Percentiles rank a stretch among this genome's conserved stretches.
Conservation (phyloP, 169 alveolate species). For the Cryptosporidium xiaoi region DNA sequence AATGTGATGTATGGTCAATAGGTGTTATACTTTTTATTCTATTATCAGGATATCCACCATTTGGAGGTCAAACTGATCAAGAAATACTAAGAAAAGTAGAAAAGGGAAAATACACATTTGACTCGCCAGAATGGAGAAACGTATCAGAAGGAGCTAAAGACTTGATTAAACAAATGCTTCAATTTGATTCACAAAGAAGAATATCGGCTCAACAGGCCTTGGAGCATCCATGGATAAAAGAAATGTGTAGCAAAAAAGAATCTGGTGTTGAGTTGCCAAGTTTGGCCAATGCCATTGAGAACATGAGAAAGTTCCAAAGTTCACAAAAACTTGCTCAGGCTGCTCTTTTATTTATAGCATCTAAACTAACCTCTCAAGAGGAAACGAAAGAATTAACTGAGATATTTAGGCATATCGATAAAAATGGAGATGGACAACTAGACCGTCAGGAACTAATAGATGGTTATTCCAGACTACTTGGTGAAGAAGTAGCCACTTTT, state of each 20-base stretch:
- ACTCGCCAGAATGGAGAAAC: slow-evolving; percentile 86
- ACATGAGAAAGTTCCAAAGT: slow-evolving; percentile 86
- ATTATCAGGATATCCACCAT: slow-evolving; percentile 89
- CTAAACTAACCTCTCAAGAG: slow-evolving; percentile 87
- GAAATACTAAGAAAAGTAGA: slow-evolving; percentile 89
- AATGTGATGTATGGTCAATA: slow-evolving; percentile 92
- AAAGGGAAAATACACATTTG: slow-evolving; percentile 85
- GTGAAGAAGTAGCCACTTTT: slow-evolving; percentile 72
- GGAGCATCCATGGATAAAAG: slow-evolving; percentile 89
- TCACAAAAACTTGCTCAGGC: slow-evolving; percentile 89
- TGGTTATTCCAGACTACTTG: slow-evolving; percentile 82
- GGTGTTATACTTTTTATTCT: slow-evolving; percentile 89
- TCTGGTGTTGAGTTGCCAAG: slow-evolving; percentile 81
- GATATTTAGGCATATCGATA: slow-evolving; percentile 89
- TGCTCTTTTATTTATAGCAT: slow-evolving; percentile 86
- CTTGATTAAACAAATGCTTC: slow-evolving; percentile 88
- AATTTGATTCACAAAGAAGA: slow-evolving; percentile 88
- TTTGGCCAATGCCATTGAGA: slow-evolving; percentile 83
- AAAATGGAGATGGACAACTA: slow-evolving; percentile 89
- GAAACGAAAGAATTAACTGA: slow-evolving; percentile 88
- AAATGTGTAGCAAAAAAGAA: slow-evolving; percentile 79
- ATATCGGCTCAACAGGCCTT: slow-evolving; percentile 91
- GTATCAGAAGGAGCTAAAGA: slow-evolving; percentile 92
- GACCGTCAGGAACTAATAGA: slow-evolving; percentile 85
- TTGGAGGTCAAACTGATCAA: slow-evolving; percentile 90